Evolutionary conservation across 768 basidiomycete species (phyloP).

Genomic region (Panellus pusillus): DNA sequence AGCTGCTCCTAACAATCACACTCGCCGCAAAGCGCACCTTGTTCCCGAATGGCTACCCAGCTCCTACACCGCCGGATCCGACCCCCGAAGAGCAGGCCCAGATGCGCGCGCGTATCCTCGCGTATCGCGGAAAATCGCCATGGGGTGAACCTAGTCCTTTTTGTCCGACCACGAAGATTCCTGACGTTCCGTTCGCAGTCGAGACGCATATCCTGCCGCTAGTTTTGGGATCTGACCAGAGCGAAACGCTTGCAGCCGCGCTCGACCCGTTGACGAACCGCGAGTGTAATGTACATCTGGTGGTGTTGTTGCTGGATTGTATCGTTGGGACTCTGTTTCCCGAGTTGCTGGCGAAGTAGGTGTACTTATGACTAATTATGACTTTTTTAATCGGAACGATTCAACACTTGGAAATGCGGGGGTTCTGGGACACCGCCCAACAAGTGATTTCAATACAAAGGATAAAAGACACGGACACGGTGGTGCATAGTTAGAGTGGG

Average conservation of each 20-base stretch:
- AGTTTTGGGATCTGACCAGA: slow-evolving; percentile 55
- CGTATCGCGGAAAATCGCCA: slow-evolving; percentile 25
- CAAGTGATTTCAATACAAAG: not conserved
- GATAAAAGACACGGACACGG: not conserved
- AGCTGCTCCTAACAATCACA: slow-evolving; percentile 52
- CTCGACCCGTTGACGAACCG: slow-evolving; percentile 62
- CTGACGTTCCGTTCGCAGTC: not conserved
- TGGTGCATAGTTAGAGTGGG: too few relatives aligned
- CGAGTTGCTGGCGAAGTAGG: slow-evolving; percentile 46
- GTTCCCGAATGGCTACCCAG: slow-evolving; percentile 91
- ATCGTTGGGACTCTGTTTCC: slow-evolving; percentile 75
- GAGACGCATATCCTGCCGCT: slow-evolving; percentile 46
- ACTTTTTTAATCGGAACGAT: not conserved
- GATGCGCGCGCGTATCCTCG: slow-evolving; percentile 46
- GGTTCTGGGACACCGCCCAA: too few relatives aligned
- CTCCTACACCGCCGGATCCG: slow-evolving; percentile 69
- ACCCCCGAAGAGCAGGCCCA: slow-evolving; percentile 71
- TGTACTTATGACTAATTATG: not conserved
- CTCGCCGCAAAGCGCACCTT: slow-evolving; percentile 65
- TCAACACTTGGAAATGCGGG: too few relatives aligned
- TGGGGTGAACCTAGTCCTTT: slow-evolving; percentile 9
- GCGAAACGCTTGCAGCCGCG: slow-evolving; percentile 47
- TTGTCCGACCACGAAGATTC: not conserved
- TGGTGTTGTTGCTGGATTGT: slow-evolving; percentile 72
- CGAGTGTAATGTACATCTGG: slow-evolving; percentile 78